Percentiles rank a stretch among this genome's conserved stretches.
Conservation (phyloP, 805 yeast genomes). For the Cyberlindnera americana region DNA sequence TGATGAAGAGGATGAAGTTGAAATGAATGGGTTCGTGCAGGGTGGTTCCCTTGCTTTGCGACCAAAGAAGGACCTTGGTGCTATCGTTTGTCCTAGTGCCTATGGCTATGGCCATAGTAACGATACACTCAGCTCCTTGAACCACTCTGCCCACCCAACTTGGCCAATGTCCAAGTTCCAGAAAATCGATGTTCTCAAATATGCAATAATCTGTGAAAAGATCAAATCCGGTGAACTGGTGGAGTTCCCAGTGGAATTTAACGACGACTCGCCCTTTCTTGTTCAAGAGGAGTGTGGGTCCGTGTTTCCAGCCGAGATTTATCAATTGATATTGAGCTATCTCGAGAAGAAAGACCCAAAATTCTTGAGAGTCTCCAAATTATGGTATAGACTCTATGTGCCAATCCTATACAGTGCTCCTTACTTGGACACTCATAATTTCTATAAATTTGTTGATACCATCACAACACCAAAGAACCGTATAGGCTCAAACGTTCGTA, state of each 20-base stretch:
- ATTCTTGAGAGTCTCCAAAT: conserved; percentile 55
- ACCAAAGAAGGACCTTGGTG: neutral
- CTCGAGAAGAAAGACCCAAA: conserved; percentile 39
- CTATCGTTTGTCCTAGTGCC: conserved; percentile 4
- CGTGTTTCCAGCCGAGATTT: conserved; percentile 29
- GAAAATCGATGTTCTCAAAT: conserved; percentile 42
- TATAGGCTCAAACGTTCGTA: conserved; percentile 54
- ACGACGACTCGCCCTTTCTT: conserved; percentile 2
- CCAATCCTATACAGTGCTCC: conserved; percentile 69
- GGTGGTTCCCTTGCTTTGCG: conserved; percentile 4
- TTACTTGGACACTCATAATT: conserved; percentile 59
- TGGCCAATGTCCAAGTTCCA: conserved; percentile 53
- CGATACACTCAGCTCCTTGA: neutral
- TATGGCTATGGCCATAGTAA: conserved; percentile 6
- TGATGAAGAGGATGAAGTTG: conserved; percentile 28
- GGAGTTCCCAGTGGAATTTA: conserved; percentile 13
- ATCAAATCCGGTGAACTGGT: conserved; percentile 13
- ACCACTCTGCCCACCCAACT: conserved; percentile 2
- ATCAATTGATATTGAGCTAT: conserved; percentile 26
- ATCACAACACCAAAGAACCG: conserved; percentile 48
- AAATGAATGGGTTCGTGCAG: conserved; percentile 20
- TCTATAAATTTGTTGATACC: conserved; percentile 67
- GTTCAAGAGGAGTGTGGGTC: conserved; percentile 8
- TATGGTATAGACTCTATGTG: conserved; percentile 57
- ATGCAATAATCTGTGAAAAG: conserved; percentile 30